Conservation (phyloP, 495 filamentous ascomycete species). For the Neurospora hispaniola region DNA sequence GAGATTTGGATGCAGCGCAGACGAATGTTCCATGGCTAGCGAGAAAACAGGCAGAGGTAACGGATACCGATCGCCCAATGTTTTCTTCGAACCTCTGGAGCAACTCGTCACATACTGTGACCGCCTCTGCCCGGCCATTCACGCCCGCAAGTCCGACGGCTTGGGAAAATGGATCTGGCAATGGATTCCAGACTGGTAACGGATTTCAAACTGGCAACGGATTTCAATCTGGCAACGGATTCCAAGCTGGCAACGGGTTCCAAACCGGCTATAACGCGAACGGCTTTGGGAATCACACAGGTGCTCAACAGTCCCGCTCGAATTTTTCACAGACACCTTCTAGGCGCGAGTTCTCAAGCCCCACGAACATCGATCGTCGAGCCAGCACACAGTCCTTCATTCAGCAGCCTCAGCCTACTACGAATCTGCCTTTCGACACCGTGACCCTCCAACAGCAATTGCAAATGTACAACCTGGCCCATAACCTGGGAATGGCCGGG, state of each 20-base stretch:
- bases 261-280: background rate
- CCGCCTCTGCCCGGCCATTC: background rate
- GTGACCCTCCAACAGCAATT: constrained; percentile 12
- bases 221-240: background rate
- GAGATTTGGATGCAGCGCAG: background rate
- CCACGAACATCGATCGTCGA: constrained; percentile 22
- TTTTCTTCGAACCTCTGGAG: background rate
- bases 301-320: background rate
- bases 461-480: background rate
- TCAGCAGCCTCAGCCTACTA: constrained; percentile 16
- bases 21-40: background rate
- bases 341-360: background rate
- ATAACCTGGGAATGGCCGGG: background rate
- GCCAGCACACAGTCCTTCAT: constrained; percentile 17
- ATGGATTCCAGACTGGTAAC: background rate
- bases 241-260: background rate
- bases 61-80: background rate
- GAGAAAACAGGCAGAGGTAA: background rate
- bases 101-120: background rate
- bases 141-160: background rate
- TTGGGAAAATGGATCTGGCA: background rate
- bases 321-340: background rate
- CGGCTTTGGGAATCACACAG: background rate
- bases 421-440: constrained; percentile 9
- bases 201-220: background rate